Percentiles rank a stretch among this genome's conserved stretches.
These are phyloP conservation scores for Penicillium egyptiacum DNA, from an alignment of 495 filamentous ascomycete genomes.

Conservation along the genomic window DNA sequence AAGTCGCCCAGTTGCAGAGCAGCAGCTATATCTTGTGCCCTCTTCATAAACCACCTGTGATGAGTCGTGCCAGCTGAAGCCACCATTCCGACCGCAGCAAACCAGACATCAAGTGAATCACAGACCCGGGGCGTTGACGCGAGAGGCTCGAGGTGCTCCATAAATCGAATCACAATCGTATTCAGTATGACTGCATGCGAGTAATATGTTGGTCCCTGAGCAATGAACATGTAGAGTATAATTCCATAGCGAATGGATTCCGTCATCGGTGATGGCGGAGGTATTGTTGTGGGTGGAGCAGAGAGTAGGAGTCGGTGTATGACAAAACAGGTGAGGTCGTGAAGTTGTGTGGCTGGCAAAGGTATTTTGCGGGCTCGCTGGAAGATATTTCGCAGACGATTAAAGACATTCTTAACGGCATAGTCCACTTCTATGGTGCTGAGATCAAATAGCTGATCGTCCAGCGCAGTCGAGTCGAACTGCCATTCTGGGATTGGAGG, in stretches of 20 bases:
- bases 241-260: constrained; percentile 48
- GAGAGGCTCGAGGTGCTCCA: constrained; percentile 27
- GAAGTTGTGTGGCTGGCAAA: constrained; percentile 40
- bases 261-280: constrained; percentile 27
- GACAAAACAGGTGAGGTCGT: constrained; percentile 52
- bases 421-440: constrained; percentile 28
- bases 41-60: constrained; percentile 33
- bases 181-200: constrained; percentile 44
- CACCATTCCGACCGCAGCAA: constrained; percentile 40
- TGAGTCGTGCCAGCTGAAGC: constrained; percentile 32
- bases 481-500: constrained; percentile 48
- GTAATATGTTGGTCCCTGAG: constrained; percentile 53
- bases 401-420: constrained; percentile 38
- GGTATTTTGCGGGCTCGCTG: constrained; percentile 22
- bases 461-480: constrained; percentile 15
- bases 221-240: constrained; percentile 50
- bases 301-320: constrained; percentile 46
- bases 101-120: constrained; percentile 38
- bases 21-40: constrained; percentile 12
- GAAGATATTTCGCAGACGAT: constrained; percentile 44
- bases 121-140: constrained; percentile 10
- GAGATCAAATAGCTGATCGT: constrained; percentile 17
- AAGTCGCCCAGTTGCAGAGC: constrained; percentile 25
- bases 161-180: constrained; percentile 31
- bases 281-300: constrained; percentile 9